phyloP scores from a whole-genome alignment of 2,329 filamentous ascomycete species.

The Ascochyta lentis region DNA sequence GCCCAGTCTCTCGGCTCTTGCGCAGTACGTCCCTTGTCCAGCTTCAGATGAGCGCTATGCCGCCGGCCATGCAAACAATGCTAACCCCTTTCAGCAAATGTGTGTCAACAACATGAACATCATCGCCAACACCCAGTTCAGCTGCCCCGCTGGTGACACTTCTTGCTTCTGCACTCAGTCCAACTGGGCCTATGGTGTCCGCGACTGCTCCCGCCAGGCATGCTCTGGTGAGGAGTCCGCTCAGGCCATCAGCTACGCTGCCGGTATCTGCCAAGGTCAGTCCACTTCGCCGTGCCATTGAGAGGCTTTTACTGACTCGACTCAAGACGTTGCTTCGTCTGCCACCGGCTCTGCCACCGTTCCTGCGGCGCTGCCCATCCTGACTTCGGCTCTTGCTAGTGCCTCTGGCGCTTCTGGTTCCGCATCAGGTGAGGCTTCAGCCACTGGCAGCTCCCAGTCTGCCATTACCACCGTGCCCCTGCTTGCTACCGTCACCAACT shows the following conservation, averaged over 20 bases:
- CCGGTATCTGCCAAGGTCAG: constrained; percentile 43
- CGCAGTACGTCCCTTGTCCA: constrained; percentile 42
- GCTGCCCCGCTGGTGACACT: constrained; percentile 49
- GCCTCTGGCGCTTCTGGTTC: constrained; percentile 8
- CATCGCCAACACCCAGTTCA: constrained; percentile 49
- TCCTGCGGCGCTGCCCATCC: constrained; percentile 29
- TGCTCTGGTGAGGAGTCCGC: constrained; percentile 41
- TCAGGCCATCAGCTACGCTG: constrained; percentile 44
- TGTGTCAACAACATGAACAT: constrained; percentile 57
- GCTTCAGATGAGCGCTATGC: not conserved
- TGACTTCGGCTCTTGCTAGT: constrained; percentile 30
- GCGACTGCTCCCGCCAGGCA: constrained; percentile 55
- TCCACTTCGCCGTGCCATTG: constrained; percentile 1
- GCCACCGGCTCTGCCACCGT: constrained; percentile 4
- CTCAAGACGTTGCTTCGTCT: constrained; percentile 4
- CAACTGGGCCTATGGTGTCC: constrained; percentile 56
- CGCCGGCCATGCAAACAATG: constrained; percentile 4
- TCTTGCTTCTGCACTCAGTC: constrained; percentile 54
- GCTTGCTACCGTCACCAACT: constrained; percentile 28
- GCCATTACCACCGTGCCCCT: constrained; percentile 29
- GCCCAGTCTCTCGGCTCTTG: constrained; percentile 46
- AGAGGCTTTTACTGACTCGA: not conserved
- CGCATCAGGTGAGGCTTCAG: constrained; percentile 18
- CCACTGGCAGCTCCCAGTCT: constrained; percentile 17
- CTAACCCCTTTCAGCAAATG: constrained; percentile 39